A percentile compares a stretch with the other conserved stretches of the same genome.
phyloP scores from a whole-genome alignment of 192 early-diverging fungal genomes.

The Backusella westeae region DNA sequence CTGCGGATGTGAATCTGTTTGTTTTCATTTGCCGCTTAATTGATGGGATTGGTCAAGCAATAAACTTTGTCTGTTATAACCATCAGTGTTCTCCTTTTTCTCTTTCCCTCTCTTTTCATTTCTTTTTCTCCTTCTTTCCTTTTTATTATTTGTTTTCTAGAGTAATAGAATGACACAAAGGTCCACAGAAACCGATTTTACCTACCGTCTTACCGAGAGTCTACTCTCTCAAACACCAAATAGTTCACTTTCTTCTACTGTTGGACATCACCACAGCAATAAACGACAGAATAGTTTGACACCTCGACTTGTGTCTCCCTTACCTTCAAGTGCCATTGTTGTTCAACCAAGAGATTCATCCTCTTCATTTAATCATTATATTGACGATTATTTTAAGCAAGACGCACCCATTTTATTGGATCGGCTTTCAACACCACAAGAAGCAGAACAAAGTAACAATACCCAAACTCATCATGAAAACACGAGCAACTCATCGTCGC shows the following conservation, averaged over 20 bases:
- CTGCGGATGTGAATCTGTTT: neutral
- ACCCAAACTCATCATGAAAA: neutral
- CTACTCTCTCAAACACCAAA: conserved; percentile 5
- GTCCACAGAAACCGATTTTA: neutral
- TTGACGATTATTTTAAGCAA: neutral
- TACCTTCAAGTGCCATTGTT: neutral
- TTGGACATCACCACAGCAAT: neutral
- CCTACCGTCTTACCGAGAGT: conserved; percentile 9
- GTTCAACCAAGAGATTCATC: neutral
- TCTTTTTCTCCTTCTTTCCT: neutral
- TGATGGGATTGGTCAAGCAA: conserved; percentile 5
- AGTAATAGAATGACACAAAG: neutral
- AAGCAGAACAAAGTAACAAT: neutral
- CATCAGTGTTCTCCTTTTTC: neutral
- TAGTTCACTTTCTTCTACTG: neutral
- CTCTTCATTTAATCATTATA: neutral
- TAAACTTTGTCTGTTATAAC: neutral
- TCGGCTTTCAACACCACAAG: neutral
- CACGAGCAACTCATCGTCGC: neutral
- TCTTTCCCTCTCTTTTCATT: neutral
- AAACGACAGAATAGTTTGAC: neutral
- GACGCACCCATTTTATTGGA: neutral
- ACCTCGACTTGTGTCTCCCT: neutral
- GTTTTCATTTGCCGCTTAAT: neutral
- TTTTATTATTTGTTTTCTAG: neutral